Base-by-base conservation (phyloP, 257 asterid species). In the Penstemon newberryi region DNA sequence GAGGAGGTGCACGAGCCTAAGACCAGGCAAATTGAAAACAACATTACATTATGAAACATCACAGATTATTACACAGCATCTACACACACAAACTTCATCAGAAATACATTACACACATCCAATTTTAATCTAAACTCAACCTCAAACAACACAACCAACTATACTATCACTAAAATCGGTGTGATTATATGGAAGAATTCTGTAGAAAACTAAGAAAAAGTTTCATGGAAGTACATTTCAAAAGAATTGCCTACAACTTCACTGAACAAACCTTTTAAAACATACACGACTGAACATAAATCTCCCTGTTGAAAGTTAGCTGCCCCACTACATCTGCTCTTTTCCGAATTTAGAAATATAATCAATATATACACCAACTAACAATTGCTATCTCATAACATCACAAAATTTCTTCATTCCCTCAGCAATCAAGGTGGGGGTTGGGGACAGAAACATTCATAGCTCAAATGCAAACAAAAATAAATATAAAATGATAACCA, bases 1-100 rank as follows among this genome's bases (percentile, higher is more conserved):
- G 87, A 74, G 92, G 80, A 82, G 92, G 89, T 61, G 84, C 90
- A 85, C 81, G 86, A 66, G 89, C 90, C 89, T 83, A 76, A 67
- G 52, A 65, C 41, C 57, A 69, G 64, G 52, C 42, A 68, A 71
- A 36, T 45, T 52, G 12, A 66, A 63, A 56, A 52, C 18, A 61
- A 10, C 50, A 68, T 62, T 61, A 77, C 50, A 40, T 13, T 52
- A 52, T 63, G 58, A 61, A 71, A 51, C 45, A 19, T 43, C 43
- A 40, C 33, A 19, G 60, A 63, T 60, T 18, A 46, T 44, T 37
- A 8, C 33, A 43, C 40, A 18, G 44, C 18, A 42, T 58, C 25
- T n/a, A 11, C 49, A 65, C 15, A 66, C 13, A 39, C 61, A 49
- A 18, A 25, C 13, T 47, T 44, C 56, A 60, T 50, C 18, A 55